phyloP scores from a whole-genome alignment of 495 filamentous ascomycete genomes.

The Neurospora sp. region DNA sequence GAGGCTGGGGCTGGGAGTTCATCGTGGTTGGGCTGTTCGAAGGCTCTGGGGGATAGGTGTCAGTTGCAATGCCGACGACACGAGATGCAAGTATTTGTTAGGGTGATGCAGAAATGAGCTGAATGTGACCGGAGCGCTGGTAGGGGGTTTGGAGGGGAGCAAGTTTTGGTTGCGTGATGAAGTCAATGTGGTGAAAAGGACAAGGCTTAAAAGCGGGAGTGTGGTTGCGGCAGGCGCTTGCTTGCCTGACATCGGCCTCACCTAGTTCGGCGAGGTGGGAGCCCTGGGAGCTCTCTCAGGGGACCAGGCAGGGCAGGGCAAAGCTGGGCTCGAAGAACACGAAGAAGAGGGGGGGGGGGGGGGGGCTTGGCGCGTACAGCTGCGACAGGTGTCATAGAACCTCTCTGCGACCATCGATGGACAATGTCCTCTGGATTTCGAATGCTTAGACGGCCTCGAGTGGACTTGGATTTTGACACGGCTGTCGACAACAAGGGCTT shows the following conservation, averaged over 20 bases:
- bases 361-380: constrained; percentile 12
- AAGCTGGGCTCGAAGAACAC: not conserved
- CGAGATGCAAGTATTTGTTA: not conserved
- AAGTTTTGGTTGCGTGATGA: not conserved
- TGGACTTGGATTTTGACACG: not conserved
- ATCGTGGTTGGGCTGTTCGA: constrained; percentile 19
- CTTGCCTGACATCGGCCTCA: not conserved
- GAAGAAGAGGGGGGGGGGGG: not conserved
- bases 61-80: constrained; percentile 1
- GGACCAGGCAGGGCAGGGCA: not conserved
- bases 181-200: not conserved
- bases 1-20: constrained; percentile 36
- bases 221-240: not conserved
- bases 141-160: not conserved
- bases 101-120: not conserved
- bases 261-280: not conserved
- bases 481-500: not conserved
- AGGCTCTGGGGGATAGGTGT: constrained; percentile 14
- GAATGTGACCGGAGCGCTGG: not conserved
- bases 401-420: constrained; percentile 2
- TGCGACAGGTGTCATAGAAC: constrained; percentile 12
- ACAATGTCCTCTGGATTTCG: not conserved
- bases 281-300: not conserved
- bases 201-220: not conserved
- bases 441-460: not conserved